Percentiles rank a stretch among this genome's conserved stretches.
These are phyloP conservation scores for Oryza glumipatula DNA, from an alignment of 176 grass and related monocot species.

Conservation along the genomic window DNA sequence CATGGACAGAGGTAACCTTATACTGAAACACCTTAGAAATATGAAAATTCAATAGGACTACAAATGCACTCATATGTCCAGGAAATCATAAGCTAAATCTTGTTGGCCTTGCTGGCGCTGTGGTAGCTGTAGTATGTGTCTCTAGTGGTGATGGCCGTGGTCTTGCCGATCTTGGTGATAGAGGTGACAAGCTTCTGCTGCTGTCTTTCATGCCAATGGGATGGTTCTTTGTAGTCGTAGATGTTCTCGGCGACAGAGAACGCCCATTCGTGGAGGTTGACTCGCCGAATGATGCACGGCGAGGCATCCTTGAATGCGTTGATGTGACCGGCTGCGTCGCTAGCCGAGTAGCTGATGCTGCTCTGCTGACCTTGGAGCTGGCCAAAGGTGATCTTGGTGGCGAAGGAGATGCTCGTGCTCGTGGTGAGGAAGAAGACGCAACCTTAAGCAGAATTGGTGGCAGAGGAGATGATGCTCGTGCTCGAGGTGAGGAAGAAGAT, in stretches of 20 bases:
- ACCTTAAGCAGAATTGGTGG: not conserved
- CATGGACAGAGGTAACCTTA: not conserved
- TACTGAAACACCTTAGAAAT: no score
- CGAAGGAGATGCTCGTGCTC: constrained; percentile 3
- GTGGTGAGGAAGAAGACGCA: not conserved
- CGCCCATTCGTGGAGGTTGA: not conserved
- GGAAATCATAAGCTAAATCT: constrained; percentile 24
- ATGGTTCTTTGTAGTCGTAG: not conserved
- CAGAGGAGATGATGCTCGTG: not conserved
- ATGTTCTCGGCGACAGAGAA: not conserved
- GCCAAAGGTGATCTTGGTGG: constrained; percentile 7
- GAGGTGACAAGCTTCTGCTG: constrained; percentile 18
- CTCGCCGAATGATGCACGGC: constrained; percentile 24
- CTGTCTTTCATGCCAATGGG: not conserved
- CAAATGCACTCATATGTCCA: not conserved
- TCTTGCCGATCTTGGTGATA: constrained; percentile 12
- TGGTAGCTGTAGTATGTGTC: not conserved
- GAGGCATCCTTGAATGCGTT: not conserved
- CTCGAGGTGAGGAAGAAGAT: not conserved
- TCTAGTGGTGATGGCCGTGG: constrained; percentile 7
- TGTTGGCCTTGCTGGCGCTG: constrained; percentile 7
- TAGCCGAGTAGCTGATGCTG: not conserved
- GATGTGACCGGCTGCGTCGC: not conserved
- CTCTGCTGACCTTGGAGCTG: not conserved
- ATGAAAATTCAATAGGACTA: not conserved